Evolutionary conservation across 2,329 filamentous ascomycete genomes (phyloP), one percentile per base, ranked within the genome.

Genomic region (Fonsecaea monophora): DNA sequence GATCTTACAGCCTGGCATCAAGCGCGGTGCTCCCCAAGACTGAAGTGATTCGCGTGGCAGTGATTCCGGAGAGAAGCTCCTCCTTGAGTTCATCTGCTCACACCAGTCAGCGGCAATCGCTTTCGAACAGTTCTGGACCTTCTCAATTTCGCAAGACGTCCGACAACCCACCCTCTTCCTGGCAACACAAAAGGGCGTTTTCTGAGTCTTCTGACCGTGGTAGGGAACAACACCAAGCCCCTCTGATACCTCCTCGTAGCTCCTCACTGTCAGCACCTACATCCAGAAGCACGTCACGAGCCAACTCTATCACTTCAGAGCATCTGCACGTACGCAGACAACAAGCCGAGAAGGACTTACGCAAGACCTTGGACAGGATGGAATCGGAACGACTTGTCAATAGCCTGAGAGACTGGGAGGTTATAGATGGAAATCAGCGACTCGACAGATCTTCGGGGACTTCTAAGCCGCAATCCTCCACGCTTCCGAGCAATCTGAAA

Each of bases 211-310:
- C 73, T 35, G 72, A 71, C 48, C 73, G 75, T 57, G 72, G 71
- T 25, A 76, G 76, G 62, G 74, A 74, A 45, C 74, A 74, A 50
- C 63, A 70, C 35, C 68, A 74, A 45, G 73, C 68, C 42, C 79
- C 79, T 48, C 62, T 71, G 45, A 75, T 82, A 50, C 80, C 81
- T 42, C 71, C 74, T 15, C 77, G 80, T 53, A 78, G 77, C 60
- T 81, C 81, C 6, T 82, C 81, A 13, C 75, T 82, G 21, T 83
- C 82, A 35, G 81, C 81, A 8, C 80, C 80, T 4, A 82, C 81
- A 4, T 83, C 79, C 60, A 76, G 77, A 50, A 80, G 77, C 65
- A 77, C 78, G 53, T 83, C 81, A 1, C 77, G 80, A 48, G 72
- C 81, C 2, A 77, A 79, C 15, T 83, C 82, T 6, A 75, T 82